Conservation (phyloP, 1,284 basidiomycete species). For the Heterobasidion occidentale region DNA sequence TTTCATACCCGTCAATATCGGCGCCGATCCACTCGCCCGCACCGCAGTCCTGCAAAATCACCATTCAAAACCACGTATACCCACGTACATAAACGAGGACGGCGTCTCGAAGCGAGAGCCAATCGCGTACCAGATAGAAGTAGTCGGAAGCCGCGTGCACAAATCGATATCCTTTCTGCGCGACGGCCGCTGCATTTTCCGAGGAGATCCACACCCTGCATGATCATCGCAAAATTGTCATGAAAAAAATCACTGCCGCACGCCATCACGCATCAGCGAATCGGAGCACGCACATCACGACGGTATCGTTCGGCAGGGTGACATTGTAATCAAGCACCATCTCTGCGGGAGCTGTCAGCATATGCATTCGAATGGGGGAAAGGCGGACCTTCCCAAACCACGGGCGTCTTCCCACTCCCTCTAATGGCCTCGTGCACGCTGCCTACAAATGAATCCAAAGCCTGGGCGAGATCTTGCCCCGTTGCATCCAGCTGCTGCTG, state of each 20-base stretch:
- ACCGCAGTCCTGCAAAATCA: slow-evolving; percentile 57
- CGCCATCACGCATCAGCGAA: too few species aligned
- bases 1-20: slow-evolving; percentile 29
- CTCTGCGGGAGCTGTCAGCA: slow-evolving; percentile 28
- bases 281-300: slow-evolving; percentile 37
- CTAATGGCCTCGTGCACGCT: slow-evolving; percentile 39
- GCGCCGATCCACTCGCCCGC: slow-evolving; percentile 70
- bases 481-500: slow-evolving; percentile 38
- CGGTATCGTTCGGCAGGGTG: slow-evolving; percentile 54
- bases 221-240: slow-evolving; percentile 20
- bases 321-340: slow-evolving; percentile 65
- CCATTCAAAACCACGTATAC: not conserved
- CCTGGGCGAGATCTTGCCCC: slow-evolving; percentile 51
- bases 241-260: slow-evolving; percentile 10
- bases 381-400: slow-evolving; percentile 61
- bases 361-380: not conserved
- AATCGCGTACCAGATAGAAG: slow-evolving; percentile 45
- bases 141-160: slow-evolving; percentile 47
- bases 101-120: too few species aligned
- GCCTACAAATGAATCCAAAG: slow-evolving; percentile 54
- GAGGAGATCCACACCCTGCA: slow-evolving; percentile 43
- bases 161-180: slow-evolving; percentile 37
- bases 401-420: slow-evolving; percentile 42
- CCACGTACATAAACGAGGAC: not conserved
- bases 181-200: slow-evolving; percentile 33